Base-by-base conservation (phyloP, 768 basidiomycete species). In the Hypsizygus marmoreus region DNA sequence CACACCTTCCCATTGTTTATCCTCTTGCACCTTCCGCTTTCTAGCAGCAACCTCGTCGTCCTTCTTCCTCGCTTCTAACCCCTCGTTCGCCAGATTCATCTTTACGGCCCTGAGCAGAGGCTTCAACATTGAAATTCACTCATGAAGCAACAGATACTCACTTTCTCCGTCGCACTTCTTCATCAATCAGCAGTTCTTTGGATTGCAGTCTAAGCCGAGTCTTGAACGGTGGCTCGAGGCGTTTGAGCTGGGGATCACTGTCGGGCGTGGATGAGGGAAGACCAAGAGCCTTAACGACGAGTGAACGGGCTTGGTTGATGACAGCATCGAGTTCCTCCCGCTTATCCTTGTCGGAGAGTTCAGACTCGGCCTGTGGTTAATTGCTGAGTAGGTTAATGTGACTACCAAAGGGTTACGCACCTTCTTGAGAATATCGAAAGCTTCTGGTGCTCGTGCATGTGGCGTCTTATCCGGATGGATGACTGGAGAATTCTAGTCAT, bases 381-480 rank as follows among this genome's bases (percentile, higher is more conserved):
- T 41, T 37, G 13, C 23, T 46, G 3, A 20, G 26, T 33, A 30
- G 32, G 30, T 25, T 24, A 44, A 13, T 3, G 22, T 11, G 23
- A 11, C 12, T 17, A 14, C 22, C n/a, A 43, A 35, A 10, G 14
- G 11, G 36, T 11, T 9, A 53, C 68, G 9, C 40, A 88, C 91
- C 82, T 97, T 95, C 74, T 97, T 97, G 36, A 97, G 76, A 25
- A 92, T 61, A 65, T 95, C 93, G 62, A 97, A 97, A 1, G 94
- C 94, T 68, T 97, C 91, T 57, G 91, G 86, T 40, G 91, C 90
- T 58, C 84, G 81, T 22, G 80, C 75, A 69, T 97, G 91, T 63
- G 89, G 73, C 58, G 88, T 88, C 77, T 98, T 99, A 75, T 99
- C 97, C 51, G 97, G 97, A 76, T 99, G 97, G 60, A 99, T 97